Evolutionary conservation across 306 rosid species (phyloP).

Genomic region (Corylus avellana): DNA sequence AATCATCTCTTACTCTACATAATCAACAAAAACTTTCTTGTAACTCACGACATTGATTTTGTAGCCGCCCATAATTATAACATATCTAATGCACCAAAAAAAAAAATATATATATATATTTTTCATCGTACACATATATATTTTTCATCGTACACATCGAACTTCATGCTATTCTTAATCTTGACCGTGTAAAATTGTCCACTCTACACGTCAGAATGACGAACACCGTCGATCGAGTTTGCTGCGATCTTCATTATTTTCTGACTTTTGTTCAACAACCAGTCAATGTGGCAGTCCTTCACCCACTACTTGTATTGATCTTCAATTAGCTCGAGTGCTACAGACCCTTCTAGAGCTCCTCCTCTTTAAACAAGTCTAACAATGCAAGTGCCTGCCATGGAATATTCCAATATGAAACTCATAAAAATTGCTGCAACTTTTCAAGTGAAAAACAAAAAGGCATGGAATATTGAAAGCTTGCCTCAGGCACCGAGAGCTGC

Average conservation of each 20-base stretch:
- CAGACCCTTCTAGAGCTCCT: neutral
- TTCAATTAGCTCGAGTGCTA: neutral
- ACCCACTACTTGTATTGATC: neutral
- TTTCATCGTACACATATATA: neutral
- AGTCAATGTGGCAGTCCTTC: neutral
- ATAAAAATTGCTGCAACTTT: neutral
- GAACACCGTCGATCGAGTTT: neutral
- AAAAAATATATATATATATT: neutral
- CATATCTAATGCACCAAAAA: neutral
- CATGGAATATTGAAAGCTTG: neutral
- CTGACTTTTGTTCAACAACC: neutral
- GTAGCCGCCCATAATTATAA: neutral
- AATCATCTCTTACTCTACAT: neutral
- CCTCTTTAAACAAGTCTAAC: conserved; percentile 24
- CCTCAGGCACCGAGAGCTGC: conserved; percentile 36
- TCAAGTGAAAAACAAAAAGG: neutral
- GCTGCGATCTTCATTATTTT: neutral
- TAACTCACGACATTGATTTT: neutral
- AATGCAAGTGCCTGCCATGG: conserved; percentile 29
- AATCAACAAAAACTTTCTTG: neutral
- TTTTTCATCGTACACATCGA: neutral
- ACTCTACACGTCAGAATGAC: neutral
- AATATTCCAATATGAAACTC: neutral
- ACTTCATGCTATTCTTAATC: neutral
- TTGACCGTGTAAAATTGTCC: neutral